Conservation (phyloP, 2,329 filamentous ascomycete genomes). For the Botrytis porri region DNA sequence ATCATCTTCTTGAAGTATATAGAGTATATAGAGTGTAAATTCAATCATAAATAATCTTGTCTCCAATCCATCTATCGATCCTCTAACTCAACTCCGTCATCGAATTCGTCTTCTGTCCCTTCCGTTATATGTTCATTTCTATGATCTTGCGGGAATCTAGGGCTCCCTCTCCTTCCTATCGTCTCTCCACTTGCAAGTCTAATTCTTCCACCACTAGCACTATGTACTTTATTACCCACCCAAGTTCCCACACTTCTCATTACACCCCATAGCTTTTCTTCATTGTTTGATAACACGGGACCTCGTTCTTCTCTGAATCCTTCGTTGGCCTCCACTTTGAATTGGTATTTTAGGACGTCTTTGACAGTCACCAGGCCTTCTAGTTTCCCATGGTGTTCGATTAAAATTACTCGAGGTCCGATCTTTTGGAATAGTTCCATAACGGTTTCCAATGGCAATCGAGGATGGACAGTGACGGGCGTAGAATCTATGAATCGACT, state of each 20-base stretch:
- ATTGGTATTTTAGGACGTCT: slow-evolving; percentile 95
- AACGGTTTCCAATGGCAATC: slow-evolving; percentile 88
- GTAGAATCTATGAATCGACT: slow-evolving; percentile 85
- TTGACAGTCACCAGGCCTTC: slow-evolving; percentile 90
- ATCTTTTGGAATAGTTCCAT: slow-evolving; percentile 99
- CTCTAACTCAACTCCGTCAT: slow-evolving; percentile 46
- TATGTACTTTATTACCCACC: slow-evolving; percentile 55
- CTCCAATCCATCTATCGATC: slow-evolving; percentile 25
- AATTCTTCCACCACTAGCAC: slow-evolving; percentile 55
- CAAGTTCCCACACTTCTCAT: slow-evolving; percentile 54
- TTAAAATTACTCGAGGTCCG: slow-evolving; percentile 85
- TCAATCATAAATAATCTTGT: background rate
- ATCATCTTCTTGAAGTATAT: background rate
- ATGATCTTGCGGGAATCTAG: slow-evolving; percentile 19
- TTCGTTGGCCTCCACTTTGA: slow-evolving; percentile 88
- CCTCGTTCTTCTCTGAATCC: slow-evolving; percentile 56
- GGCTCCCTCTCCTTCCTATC: slow-evolving; percentile 39
- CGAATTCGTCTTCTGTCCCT: slow-evolving; percentile 48
- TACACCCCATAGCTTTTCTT: slow-evolving; percentile 64
- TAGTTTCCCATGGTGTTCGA: slow-evolving; percentile 83
- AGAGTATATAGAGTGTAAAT: background rate
- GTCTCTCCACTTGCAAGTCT: slow-evolving; percentile 41
- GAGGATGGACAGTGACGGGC: slow-evolving; percentile 85
- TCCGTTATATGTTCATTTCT: slow-evolving; percentile 46
- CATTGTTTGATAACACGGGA: slow-evolving; percentile 49